phyloP scores from a whole-genome alignment of 2,329 filamentous ascomycete genomes.

The Beauveria sp. region DNA sequence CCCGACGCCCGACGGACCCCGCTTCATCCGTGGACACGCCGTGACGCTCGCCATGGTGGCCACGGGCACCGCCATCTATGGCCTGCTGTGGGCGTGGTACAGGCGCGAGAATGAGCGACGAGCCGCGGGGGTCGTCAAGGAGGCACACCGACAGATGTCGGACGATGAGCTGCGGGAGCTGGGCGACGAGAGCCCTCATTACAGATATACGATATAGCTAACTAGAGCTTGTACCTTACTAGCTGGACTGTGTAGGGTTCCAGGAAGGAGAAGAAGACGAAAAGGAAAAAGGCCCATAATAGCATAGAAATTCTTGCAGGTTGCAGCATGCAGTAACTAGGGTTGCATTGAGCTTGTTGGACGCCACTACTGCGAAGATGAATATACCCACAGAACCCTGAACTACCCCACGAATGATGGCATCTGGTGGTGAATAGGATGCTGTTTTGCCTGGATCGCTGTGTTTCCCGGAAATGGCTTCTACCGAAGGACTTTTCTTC shows the following conservation, averaged over 20 bases:
- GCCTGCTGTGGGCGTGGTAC: constrained; percentile 48
- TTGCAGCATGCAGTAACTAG: too few species aligned
- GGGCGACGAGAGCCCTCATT: constrained; percentile 45
- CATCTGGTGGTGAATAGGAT: too few species aligned
- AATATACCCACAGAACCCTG: too few species aligned
- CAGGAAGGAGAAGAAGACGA: too few species aligned
- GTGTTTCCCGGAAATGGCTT: too few species aligned
- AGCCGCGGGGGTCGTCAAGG: constrained; percentile 28
- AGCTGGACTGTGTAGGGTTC: not conserved
- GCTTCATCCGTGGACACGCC: constrained; percentile 55
- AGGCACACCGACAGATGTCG: constrained; percentile 31
- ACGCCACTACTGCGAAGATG: too few species aligned
- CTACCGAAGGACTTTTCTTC: too few species aligned
- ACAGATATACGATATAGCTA: constrained; percentile 34
- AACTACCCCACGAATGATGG: too few species aligned
- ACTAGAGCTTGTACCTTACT: not conserved
- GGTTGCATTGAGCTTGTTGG: too few species aligned
- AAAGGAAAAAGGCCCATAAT: too few species aligned
- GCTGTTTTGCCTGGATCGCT: too few species aligned
- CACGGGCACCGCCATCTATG: constrained; percentile 45
- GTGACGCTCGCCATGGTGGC: constrained; percentile 52
- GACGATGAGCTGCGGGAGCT: constrained; percentile 43
- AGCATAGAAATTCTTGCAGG: too few species aligned
- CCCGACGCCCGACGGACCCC: constrained; percentile 40
- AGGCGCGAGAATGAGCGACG: constrained; percentile 38